phyloP scores from a whole-genome alignment of 176 grass and related monocot species.

The Thinopyrum elongatum region DNA sequence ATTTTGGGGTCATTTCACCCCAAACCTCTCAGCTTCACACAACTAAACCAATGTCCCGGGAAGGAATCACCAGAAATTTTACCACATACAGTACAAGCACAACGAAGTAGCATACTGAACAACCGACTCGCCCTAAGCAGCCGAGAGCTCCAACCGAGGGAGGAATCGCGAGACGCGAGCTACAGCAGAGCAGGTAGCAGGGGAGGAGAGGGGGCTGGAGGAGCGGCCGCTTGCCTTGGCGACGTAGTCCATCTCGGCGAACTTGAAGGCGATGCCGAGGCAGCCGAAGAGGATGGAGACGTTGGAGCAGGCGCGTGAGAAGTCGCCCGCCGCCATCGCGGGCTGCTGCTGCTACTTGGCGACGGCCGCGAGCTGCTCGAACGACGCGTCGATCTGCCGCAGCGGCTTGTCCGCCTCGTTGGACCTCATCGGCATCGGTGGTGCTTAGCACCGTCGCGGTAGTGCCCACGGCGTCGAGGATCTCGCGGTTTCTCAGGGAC shows the following conservation, averaged over 20 bases:
- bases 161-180: not conserved
- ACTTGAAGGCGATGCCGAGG: constrained; percentile 94
- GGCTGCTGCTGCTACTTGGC: constrained; percentile 19
- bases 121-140: not conserved
- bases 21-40: not conserved
- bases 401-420: too few species aligned
- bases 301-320: constrained; percentile 78
- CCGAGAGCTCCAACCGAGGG: not conserved
- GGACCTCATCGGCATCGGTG: too few species aligned
- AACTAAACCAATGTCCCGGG: not conserved
- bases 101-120: not conserved
- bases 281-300: constrained; percentile 93
- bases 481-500: too few species aligned
- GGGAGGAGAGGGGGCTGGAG: not conserved
- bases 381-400: too few species aligned
- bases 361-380: constrained; percentile 51
- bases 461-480: too few species aligned
- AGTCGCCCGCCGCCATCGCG: constrained; percentile 50
- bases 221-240: constrained; percentile 48
- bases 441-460: too few species aligned
- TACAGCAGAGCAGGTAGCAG: not conserved
- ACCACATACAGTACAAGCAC: not conserved
- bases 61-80: not conserved
- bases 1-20: too few species aligned
- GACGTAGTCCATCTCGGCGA: constrained; percentile 97